Conservation (phyloP, 768 basidiomycete genomes). For the Daedalea quercina region DNA sequence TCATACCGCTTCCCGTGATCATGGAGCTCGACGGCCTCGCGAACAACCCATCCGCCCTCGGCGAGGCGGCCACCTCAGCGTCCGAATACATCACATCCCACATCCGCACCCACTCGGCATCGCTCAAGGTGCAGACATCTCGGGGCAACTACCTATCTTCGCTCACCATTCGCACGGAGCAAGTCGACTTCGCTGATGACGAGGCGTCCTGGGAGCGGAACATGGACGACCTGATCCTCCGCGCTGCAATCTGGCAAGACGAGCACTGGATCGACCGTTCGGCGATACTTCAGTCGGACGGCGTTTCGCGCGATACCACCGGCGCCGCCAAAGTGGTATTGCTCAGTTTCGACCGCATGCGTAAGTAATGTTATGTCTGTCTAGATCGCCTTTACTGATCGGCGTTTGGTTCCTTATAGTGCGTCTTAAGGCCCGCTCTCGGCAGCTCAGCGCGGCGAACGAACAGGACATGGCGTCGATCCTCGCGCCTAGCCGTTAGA, state of each 20-base stretch:
- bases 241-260: slow-evolving; percentile 89
- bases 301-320: slow-evolving; percentile 30
- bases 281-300: slow-evolving; percentile 47
- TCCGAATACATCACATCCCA: slow-evolving; percentile 70
- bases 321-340: slow-evolving; percentile 77
- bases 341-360: slow-evolving; percentile 86
- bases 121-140: slow-evolving; percentile 92
- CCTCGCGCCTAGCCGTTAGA: slow-evolving; percentile 32
- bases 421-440: slow-evolving; percentile 83
- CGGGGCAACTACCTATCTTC: slow-evolving; percentile 90
- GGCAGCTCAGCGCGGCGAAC: slow-evolving; percentile 78
- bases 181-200: slow-evolving; percentile 60
- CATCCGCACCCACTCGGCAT: slow-evolving; percentile 64
- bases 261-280: slow-evolving; percentile 90
- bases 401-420: slow-evolving; percentile 37
- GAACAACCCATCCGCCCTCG: slow-evolving; percentile 56
- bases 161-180: slow-evolving; percentile 77
- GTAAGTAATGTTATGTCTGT: slow-evolving; percentile 38
- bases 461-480: slow-evolving; percentile 81
- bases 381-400: slow-evolving; percentile 3
- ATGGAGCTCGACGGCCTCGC: slow-evolving; percentile 96
- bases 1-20: slow-evolving; percentile 90
- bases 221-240: slow-evolving; percentile 94
- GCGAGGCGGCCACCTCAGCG: slow-evolving; percentile 66
- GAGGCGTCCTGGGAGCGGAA: slow-evolving; percentile 49